Evolutionary conservation across 73 alveolate species (phyloP), one percentile per base, ranked within the genome.

Genomic region (Paramecium tetraurelia): DNA sequence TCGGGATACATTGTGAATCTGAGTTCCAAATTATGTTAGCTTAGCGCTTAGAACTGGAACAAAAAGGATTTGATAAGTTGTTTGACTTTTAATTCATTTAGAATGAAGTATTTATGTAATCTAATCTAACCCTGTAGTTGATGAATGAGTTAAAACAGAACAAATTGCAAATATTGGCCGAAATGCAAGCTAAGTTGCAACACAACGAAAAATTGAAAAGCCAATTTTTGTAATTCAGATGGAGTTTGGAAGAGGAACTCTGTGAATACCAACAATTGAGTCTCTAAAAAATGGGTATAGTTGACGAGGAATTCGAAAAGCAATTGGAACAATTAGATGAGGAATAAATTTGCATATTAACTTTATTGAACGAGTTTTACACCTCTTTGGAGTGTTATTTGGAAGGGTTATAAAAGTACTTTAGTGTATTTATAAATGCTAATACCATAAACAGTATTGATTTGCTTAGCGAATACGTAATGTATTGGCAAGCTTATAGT

Each of bases 41-140:
- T 14, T 80, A 80, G 46, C 35, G 90, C 5, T 46, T 80, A 80
- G 90, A 80, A 80, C 22, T 44, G 21, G 90, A 80, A 48, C 57
- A 80, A 80, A 80, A 80, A 35, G 90, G 90, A 44, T 80, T 80
- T 80, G 90, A 80, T 80, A 80, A 80, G 46, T 80, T 80, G 29
- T 80, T 44, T 24, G 90, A 80, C 27, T 40, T 21, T 24, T 44
- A 80, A 44, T 43, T 48, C 16, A 80, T 80, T 24, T 16, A 21
- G 27, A 63, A 80, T 43, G 72, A 80, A 7, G 90, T 80, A 76
- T 9, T 14, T 40, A 27, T 80, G 10, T 4, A 27, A 7, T 31
- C 7, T 77, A 38, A 14, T 40, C 21, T 11, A 80, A 12, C 8
- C n/a, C 8, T 40, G 3, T 72, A 80, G 90, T 24, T 80, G 14